phyloP scores from a whole-genome alignment of 177 flowering plant species.

The Telopea speciosissima region DNA sequence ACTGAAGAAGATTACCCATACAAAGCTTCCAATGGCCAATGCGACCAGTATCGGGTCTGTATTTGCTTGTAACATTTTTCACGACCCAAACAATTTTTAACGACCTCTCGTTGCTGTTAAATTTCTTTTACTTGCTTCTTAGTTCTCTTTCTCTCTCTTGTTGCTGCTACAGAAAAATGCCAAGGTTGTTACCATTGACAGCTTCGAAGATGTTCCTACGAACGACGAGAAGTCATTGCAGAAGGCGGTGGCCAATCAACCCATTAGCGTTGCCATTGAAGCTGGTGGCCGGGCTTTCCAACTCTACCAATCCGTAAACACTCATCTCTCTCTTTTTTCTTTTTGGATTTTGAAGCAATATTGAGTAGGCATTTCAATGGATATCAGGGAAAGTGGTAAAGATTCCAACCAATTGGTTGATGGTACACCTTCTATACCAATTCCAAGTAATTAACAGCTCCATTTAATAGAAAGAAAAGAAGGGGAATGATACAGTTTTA shows the following conservation, averaged over 20 bases:
- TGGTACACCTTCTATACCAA: too few species aligned
- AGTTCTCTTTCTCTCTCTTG: too few species aligned
- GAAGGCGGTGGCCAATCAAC: constrained; percentile 81
- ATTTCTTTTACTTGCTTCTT: neutral
- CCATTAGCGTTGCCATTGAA: constrained; percentile 81
- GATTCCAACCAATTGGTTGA: too few species aligned
- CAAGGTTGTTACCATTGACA: constrained; percentile 65
- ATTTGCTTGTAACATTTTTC: neutral
- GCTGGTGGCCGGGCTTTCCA: constrained; percentile 66
- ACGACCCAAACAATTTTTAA: too few species aligned
- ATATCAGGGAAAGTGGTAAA: too few species aligned
- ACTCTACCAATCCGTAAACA: constrained; percentile 51
- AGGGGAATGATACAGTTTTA: too few species aligned
- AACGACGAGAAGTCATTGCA: constrained; percentile 52
- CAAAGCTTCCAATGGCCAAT: constrained; percentile 36
- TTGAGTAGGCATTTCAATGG: too few species aligned
- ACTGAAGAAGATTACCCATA: constrained; percentile 78
- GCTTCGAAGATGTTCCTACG: constrained; percentile 63
- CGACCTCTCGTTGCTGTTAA: neutral
- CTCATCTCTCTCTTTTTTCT: neutral
- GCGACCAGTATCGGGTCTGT: constrained; percentile 49
- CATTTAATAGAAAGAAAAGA: too few species aligned
- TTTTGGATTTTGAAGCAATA: too few species aligned
- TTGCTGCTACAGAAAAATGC: constrained; percentile 40
- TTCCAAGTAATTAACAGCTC: too few species aligned